Evolutionary conservation across 768 basidiomycete genomes (phyloP).

Genomic region (Boletus speciosus): DNA sequence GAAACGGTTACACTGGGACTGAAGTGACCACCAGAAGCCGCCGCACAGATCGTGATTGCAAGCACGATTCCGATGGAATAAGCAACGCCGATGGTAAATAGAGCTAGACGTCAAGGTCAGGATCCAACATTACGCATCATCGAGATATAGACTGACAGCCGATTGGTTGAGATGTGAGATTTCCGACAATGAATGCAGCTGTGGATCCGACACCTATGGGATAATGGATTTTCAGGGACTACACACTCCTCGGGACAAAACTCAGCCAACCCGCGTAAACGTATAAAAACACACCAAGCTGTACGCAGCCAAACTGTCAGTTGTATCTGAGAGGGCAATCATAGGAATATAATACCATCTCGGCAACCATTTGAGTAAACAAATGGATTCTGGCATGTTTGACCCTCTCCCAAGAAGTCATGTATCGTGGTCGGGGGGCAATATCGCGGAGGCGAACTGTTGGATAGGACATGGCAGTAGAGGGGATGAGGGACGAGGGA

Average conservation of each 20-base stretch:
- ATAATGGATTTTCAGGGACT: neutral
- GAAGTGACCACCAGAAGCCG: slow-evolving; percentile 65
- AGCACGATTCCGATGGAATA: slow-evolving; percentile 60
- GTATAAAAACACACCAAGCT: slow-evolving; percentile 65
- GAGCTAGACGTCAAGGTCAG: slow-evolving; percentile 32
- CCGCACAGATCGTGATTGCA: slow-evolving; percentile 48
- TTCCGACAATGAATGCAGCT: slow-evolving; percentile 47
- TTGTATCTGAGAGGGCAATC: neutral
- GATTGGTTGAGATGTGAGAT: slow-evolving; percentile 40
- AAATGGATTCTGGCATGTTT: slow-evolving; percentile 48
- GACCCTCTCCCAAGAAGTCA: slow-evolving; percentile 49
- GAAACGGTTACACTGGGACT: slow-evolving; percentile 60
- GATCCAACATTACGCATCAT: neutral
- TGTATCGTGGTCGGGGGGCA: slow-evolving; percentile 34
- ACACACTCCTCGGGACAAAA: neutral
- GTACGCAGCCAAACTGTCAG: slow-evolving; percentile 6
- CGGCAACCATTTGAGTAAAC: slow-evolving; percentile 57
- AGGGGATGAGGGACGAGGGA: neutral
- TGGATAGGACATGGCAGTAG: slow-evolving; percentile 18
- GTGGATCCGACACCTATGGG: slow-evolving; percentile 51
- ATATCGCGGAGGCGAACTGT: slow-evolving; percentile 43
- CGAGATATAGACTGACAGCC: slow-evolving; percentile 43
- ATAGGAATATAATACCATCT: slow-evolving; percentile 39
- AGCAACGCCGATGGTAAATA: slow-evolving; percentile 54
- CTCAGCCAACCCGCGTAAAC: slow-evolving; percentile 42